Evolutionary conservation across 805 yeast genomes (phyloP).

Genomic region (Clavispora carvajalis): DNA sequence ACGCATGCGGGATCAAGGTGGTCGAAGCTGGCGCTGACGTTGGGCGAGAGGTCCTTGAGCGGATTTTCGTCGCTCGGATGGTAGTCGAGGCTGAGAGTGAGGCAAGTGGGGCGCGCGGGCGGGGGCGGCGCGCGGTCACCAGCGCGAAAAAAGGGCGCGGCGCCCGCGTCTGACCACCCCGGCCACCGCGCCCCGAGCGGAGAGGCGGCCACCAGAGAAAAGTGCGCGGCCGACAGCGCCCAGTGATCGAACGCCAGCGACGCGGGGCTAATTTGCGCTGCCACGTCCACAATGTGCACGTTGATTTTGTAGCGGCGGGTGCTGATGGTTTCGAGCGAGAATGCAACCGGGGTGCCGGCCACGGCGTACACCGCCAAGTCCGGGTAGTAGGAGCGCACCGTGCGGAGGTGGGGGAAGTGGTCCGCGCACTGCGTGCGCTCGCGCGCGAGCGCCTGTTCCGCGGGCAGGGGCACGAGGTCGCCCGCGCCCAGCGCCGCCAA

Average conservation of each 20-base stretch:
- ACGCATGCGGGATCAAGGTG: slow-evolving; percentile 16
- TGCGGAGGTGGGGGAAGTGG: slow-evolving; percentile 28
- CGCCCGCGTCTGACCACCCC: not conserved
- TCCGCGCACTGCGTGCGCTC: slow-evolving; percentile 14
- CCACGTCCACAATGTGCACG: slow-evolving; percentile 40
- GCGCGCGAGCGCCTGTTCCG: not conserved
- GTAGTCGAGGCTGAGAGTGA: slow-evolving; percentile 33
- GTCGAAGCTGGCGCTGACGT: slow-evolving; percentile 27
- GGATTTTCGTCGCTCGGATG: slow-evolving; percentile 31
- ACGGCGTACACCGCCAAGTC: slow-evolving; percentile 31
- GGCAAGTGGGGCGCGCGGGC: slow-evolving; percentile 18
- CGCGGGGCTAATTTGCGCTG: slow-evolving; percentile 29
- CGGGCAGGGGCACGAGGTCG: slow-evolving; percentile 12
- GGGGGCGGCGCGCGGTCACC: not conserved
- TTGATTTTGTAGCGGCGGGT: slow-evolving; percentile 30
- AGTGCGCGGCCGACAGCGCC: slow-evolving; percentile 6
- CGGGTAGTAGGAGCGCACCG: slow-evolving; percentile 14
- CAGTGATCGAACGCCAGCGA: slow-evolving; percentile 7
- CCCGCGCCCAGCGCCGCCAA: slow-evolving; percentile 16
- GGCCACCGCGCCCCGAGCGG: not conserved
- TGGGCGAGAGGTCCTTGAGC: slow-evolving; percentile 18
- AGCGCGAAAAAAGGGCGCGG: not conserved
- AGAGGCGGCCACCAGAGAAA: not conserved
- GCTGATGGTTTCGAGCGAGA: slow-evolving; percentile 35
- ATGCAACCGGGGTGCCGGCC: slow-evolving; percentile 20